These are phyloP conservation scores for Antrodiella citrinella DNA, from an alignment of 768 basidiomycete genomes.

Conservation along the genomic window DNA sequence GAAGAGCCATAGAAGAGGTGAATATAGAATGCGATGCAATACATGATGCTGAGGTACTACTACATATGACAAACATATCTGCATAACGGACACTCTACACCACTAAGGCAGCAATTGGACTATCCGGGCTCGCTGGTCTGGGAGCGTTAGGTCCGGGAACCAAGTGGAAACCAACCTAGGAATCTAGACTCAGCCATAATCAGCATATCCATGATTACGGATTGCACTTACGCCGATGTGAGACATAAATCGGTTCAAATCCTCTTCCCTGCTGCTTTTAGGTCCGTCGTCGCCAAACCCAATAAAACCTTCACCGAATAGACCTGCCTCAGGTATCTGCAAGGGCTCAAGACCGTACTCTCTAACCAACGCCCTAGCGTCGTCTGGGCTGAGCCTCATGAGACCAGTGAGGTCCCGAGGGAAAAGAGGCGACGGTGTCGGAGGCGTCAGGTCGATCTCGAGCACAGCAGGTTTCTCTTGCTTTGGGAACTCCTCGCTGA, in stretches of 20 bases:
- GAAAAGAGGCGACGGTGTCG: conserved; percentile 37
- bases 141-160: not conserved
- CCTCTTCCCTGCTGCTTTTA: conserved; percentile 1
- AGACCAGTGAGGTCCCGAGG: conserved; percentile 39
- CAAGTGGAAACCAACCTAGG: conserved; percentile 6
- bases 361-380: conserved; percentile 30
- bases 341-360: conserved; percentile 34
- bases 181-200: too few species aligned
- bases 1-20: too few species aligned
- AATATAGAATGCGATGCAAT: too few species aligned
- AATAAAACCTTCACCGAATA: not conserved
- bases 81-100: not conserved
- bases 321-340: not conserved
- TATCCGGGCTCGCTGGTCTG: not conserved
- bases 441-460: conserved; percentile 11
- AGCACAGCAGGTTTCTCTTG: not conserved
- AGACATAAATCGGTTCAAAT: conserved; percentile 6
- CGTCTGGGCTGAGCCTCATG: conserved; percentile 34
- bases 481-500: not conserved
- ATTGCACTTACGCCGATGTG: conserved; percentile 8
- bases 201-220: too few species aligned
- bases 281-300: not conserved
- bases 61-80: too few species aligned
- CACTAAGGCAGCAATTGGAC: too few species aligned
- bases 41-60: too few species aligned